A percentile compares a stretch with the other conserved stretches of the same genome.
Evolutionary conservation across 78 protist genomes (phyloP).

Genomic region (Dictyostelium purpureum): DNA sequence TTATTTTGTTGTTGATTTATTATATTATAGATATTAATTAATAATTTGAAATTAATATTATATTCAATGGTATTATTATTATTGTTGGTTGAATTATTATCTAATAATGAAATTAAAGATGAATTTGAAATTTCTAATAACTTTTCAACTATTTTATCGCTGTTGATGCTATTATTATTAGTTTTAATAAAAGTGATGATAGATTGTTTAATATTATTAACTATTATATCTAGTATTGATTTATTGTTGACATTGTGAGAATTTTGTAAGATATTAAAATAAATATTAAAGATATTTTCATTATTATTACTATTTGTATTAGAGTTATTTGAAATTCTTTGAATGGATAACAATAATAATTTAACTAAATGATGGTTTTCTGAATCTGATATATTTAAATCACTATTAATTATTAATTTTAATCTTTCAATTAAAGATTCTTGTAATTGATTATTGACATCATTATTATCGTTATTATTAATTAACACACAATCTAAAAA

Average conservation of each 20-base stretch:
- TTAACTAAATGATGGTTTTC: background rate
- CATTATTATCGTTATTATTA: background rate
- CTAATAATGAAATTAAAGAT: background rate
- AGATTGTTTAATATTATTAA: background rate
- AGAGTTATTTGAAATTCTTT: background rate
- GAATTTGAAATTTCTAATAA: background rate
- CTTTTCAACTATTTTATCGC: background rate
- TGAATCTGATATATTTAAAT: background rate
- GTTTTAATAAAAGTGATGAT: no score
- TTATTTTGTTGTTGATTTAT: background rate
- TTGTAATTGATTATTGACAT: background rate
- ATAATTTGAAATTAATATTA: background rate
- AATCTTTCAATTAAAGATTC: background rate
- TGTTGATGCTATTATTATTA: background rate
- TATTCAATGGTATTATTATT: background rate
- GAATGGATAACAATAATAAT: background rate
- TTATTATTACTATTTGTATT: background rate
- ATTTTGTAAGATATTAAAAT: background rate
- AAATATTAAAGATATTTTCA: background rate
- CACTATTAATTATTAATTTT: background rate
- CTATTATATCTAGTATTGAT: background rate
- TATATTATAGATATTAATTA: background rate
- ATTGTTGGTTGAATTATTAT: background rate
- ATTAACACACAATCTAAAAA: background rate
- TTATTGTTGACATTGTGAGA: background rate